Evolutionary conservation across 306 rosid genomes (phyloP), one percentile per base, ranked within the genome.

Genomic region (Citrullus mucosospermus): DNA sequence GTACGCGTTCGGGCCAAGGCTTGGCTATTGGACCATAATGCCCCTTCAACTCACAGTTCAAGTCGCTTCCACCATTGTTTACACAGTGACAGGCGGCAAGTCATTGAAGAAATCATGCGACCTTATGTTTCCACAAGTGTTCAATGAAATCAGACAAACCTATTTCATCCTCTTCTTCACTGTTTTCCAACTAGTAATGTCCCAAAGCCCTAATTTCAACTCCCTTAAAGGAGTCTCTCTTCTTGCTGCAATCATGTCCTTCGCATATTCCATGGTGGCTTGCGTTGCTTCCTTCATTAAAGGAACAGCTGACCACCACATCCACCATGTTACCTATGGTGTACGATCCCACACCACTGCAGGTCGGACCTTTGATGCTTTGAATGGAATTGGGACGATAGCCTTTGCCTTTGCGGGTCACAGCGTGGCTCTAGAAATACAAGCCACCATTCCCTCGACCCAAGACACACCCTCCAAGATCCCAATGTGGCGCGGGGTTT

Each of bases 361-460:
- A 0, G 89, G 83, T 1, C 51, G 13, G 14, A 4, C 80, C 0
- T 89, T 89, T 53, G 93, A 91, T n/a, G 41, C 77, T 0, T 79
- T 91, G 53, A 88, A 81, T 10, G 96, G 88, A 7, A 80, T 89
- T 8, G 93, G 96, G 46, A 89, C 92, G 25, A 80, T 89, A 16
- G 96, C 96, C 2, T 89, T 91, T 72, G 93, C 93, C 0, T 91
- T 85, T 71, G 97, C 97, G 0, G 97, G 91, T 1, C 97, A 91
- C 10, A 87, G 92, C 18, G 97, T 91, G 48, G 86, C 34, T 3
- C 15, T 87, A 8, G 97, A 91, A 76, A 89, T 91, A 76, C 97
- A 91, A 80, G 97, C 97, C 5, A 91, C 97, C 4, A 77, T 91
- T 9, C 97, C 97, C 4, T 89, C 93, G 8, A 82, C 92, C 0